Percentiles rank a stretch among this genome's conserved stretches.
Evolutionary conservation across 148 eudicot genomes (phyloP).

Genomic region (Camellia japonica): DNA sequence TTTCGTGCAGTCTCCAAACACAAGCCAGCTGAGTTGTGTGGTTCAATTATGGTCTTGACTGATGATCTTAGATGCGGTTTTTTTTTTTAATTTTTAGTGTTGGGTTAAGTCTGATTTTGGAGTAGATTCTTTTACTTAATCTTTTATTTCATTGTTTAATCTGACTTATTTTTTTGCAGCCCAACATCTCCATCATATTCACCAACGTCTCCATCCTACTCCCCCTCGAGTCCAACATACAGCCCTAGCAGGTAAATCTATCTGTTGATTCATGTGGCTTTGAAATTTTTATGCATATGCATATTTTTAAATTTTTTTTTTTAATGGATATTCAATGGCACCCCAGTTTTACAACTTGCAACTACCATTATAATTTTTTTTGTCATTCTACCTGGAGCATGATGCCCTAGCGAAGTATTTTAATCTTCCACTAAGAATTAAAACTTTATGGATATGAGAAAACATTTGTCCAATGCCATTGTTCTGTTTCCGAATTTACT

Average conservation of each 20-base stretch:
- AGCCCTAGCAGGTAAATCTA: slow-evolving; percentile 57
- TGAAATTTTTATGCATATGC: background rate
- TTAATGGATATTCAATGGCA: background rate
- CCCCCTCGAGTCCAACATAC: slow-evolving; percentile 63
- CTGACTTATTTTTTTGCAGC: slow-evolving; percentile 28
- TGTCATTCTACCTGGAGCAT: background rate
- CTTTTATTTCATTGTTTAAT: background rate
- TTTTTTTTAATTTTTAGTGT: background rate
- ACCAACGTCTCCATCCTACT: slow-evolving; percentile 61
- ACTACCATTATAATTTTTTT: background rate
- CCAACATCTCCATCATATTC: slow-evolving; percentile 64
- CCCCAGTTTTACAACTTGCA: no score
- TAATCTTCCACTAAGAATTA: no score
- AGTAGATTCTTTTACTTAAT: background rate
- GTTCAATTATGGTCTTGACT: background rate
- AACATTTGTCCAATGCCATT: no score
- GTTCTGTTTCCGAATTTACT: no score
- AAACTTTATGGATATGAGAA: no score
- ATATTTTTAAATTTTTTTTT: background rate
- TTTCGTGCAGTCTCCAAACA: background rate
- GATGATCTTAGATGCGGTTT: background rate
- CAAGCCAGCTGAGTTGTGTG: background rate
- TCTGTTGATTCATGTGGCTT: background rate
- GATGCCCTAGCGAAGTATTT: no score
- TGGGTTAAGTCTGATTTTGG: background rate